Percentiles rank a stretch among this genome's conserved stretches.
Conservation (phyloP, 148 eudicot species). For the Pouteria glomerata region DNA sequence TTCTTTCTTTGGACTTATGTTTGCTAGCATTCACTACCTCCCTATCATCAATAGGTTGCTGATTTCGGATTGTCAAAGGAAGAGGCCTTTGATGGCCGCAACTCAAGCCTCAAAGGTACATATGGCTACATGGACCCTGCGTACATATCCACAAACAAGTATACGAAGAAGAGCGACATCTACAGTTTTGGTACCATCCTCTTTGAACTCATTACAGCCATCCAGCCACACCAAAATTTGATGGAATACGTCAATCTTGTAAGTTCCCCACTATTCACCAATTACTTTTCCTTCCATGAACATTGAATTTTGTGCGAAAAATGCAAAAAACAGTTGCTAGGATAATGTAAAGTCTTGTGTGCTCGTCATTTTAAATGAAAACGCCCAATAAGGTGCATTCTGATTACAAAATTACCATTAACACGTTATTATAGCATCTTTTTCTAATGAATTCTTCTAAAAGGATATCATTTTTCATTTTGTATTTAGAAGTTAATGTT, state of each 20-base stretch:
- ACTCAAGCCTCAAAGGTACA: slow-evolving; percentile 91
- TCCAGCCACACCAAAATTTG: slow-evolving; percentile 89
- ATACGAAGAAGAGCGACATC: slow-evolving; percentile 82
- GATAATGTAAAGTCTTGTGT: too few species aligned
- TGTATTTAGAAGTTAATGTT: neutral
- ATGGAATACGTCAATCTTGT: slow-evolving; percentile 95
- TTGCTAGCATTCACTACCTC: neutral
- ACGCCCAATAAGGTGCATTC: too few species aligned
- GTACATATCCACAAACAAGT: slow-evolving; percentile 73
- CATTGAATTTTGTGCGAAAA: neutral
- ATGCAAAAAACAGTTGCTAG: too few species aligned
- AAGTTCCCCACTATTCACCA: slow-evolving; percentile 17
- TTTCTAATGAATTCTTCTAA: too few species aligned
- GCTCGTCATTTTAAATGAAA: too few species aligned
- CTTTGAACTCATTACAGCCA: slow-evolving; percentile 93
- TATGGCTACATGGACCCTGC: slow-evolving; percentile 96
- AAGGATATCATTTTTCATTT: too few species aligned
- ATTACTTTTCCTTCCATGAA: neutral
- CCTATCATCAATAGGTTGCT: slow-evolving; percentile 57
- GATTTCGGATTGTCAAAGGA: slow-evolving; percentile 98
- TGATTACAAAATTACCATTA: too few species aligned
- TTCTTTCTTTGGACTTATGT: neutral
- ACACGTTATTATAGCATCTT: too few species aligned
- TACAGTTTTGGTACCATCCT: slow-evolving; percentile 90
- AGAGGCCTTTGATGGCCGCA: slow-evolving; percentile 68